Conservation (phyloP, 148 eudicot genomes). For the Diospyros lotus region DNA sequence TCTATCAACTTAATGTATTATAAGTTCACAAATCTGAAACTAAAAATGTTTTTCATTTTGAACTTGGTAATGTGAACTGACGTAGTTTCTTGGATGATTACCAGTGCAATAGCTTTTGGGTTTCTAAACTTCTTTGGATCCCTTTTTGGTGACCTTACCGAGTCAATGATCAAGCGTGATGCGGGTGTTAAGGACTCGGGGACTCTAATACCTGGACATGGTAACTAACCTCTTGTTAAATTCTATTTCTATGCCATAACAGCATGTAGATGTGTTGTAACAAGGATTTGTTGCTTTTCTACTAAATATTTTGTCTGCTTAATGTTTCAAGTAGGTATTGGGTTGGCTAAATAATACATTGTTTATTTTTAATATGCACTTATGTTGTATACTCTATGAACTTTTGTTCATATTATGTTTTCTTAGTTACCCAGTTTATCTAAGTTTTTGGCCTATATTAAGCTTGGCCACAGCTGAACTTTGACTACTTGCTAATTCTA, state of each 20-base stretch:
- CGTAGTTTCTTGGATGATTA: constrained; percentile 15
- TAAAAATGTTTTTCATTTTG: background rate
- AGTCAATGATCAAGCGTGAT: constrained; percentile 98
- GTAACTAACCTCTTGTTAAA: constrained; percentile 33
- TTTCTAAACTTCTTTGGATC: constrained; percentile 86
- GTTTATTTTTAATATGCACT: background rate
- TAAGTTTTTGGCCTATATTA: too few relatives aligned
- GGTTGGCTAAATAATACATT: background rate
- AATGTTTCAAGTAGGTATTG: constrained; percentile 5
- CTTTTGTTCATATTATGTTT: too few relatives aligned
- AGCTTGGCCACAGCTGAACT: too few relatives aligned
- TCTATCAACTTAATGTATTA: background rate
- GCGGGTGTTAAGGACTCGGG: constrained; percentile 99
- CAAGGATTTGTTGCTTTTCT: background rate
- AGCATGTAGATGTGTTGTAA: background rate
- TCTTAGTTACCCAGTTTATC: too few relatives aligned
- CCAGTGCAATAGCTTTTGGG: constrained; percentile 82
- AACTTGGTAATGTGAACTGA: background rate
- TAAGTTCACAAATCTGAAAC: background rate
- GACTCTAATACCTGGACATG: constrained; percentile 94
- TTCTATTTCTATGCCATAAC: background rate
- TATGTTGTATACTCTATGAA: too few relatives aligned
- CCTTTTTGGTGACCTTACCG: constrained; percentile 89
- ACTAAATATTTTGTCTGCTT: background rate
- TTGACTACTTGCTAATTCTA: too few relatives aligned